A percentile compares a stretch with the other conserved stretches of the same genome.
These are phyloP conservation scores for Moesziomyces globuligerus DNA, from an alignment of 1,284 basidiomycete genomes.

Conservation along the genomic window DNA sequence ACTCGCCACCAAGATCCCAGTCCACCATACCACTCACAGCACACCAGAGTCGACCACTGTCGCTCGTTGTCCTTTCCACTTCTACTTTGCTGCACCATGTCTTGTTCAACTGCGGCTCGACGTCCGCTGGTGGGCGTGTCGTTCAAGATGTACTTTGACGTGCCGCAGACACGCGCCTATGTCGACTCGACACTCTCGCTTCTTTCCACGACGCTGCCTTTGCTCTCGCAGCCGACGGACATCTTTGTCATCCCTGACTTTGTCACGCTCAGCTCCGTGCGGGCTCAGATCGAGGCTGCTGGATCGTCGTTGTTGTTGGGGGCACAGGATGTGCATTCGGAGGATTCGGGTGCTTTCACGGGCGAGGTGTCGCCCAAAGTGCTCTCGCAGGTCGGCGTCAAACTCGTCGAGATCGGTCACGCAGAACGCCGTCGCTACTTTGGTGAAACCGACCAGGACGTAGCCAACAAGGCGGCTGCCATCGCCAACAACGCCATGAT, in stretches of 20 bases:
- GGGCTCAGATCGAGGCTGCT: slow-evolving; percentile 16
- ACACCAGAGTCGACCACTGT: too few species aligned
- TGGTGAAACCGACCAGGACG: slow-evolving; percentile 58
- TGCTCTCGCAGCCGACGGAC: slow-evolving; percentile 28
- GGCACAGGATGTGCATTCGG: slow-evolving; percentile 55
- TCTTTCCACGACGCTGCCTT: slow-evolving; percentile 9
- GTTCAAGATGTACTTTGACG: slow-evolving; percentile 65
- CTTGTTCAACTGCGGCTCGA: slow-evolving; percentile 8
- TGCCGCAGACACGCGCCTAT: slow-evolving; percentile 42
- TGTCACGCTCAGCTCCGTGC: slow-evolving; percentile 46
- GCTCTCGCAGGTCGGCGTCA: slow-evolving; percentile 53
- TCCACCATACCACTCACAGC: too few species aligned
- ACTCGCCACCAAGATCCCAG: too few species aligned
- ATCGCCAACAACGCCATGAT: slow-evolving; percentile 48
- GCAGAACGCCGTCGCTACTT: slow-evolving; percentile 58
- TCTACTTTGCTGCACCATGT: slow-evolving; percentile 17
- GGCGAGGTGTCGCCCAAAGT: slow-evolving; percentile 60
- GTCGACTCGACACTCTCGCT: slow-evolving; percentile 23
- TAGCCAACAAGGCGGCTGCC: slow-evolving; percentile 52
- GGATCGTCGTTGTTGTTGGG: slow-evolving; percentile 41
- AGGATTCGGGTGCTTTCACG: slow-evolving; percentile 58
- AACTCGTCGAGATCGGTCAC: slow-evolving; percentile 62
- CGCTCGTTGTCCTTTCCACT: too few species aligned
- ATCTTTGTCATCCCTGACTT: slow-evolving; percentile 64
- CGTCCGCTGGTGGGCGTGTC: slow-evolving; percentile 60